phyloP scores from a whole-genome alignment of 768 basidiomycete genomes.

The Pholiota molesta region DNA sequence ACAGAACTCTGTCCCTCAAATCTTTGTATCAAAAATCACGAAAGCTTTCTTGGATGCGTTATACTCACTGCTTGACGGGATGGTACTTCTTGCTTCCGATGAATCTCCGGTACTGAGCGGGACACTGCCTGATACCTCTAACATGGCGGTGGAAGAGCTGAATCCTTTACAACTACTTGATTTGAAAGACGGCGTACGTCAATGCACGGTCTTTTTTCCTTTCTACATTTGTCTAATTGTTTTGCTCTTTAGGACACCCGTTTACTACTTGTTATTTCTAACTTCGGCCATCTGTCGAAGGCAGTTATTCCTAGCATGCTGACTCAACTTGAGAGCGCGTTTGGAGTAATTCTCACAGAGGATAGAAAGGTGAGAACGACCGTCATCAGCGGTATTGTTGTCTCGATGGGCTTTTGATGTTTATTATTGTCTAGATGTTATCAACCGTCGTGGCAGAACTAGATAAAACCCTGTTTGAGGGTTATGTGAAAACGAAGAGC shows the following conservation, averaged over 20 bases:
- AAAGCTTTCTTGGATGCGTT: slow-evolving; percentile 85
- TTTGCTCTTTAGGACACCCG: slow-evolving; percentile 71
- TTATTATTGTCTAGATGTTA: slow-evolving; percentile 52
- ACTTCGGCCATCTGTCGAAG: slow-evolving; percentile 77
- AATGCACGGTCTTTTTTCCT: slow-evolving; percentile 7
- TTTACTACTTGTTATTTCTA: slow-evolving; percentile 86
- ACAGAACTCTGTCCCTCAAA: slow-evolving; percentile 62
- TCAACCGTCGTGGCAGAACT: slow-evolving; percentile 79
- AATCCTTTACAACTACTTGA: slow-evolving; percentile 63
- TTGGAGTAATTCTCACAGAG: slow-evolving; percentile 69
- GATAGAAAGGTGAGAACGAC: slow-evolving; percentile 63
- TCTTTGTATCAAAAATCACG: slow-evolving; percentile 74
- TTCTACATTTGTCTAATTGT: slow-evolving; percentile 11
- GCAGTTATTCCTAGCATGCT: slow-evolving; percentile 79
- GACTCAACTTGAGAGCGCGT: slow-evolving; percentile 74
- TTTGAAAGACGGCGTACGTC: slow-evolving; percentile 61
- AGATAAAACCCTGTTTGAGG: slow-evolving; percentile 88
- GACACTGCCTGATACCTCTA: slow-evolving; percentile 35
- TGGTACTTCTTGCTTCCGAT: slow-evolving; percentile 77
- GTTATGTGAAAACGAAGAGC: slow-evolving; percentile 85
- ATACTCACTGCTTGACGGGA: slow-evolving; percentile 85
- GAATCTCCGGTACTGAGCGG: slow-evolving; percentile 55
- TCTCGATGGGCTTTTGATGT: not conserved
- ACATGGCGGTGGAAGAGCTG: slow-evolving; percentile 33
- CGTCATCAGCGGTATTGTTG: not conserved